Evolutionary conservation across 805 yeast genomes (phyloP).

Genomic region (Lipomyces starkeyi): DNA sequence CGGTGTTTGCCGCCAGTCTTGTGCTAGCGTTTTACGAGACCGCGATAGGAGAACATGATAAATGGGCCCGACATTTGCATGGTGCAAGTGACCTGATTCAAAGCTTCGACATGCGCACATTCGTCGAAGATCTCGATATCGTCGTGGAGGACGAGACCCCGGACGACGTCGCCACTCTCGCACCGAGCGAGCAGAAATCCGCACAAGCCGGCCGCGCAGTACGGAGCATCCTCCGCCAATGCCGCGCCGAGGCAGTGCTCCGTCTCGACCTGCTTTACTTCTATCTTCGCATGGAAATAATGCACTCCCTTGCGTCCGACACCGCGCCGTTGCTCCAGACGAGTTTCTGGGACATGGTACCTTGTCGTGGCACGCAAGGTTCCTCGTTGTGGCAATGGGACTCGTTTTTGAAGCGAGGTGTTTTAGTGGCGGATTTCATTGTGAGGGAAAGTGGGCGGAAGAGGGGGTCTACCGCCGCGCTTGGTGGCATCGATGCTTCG

Average conservation of each 20-base stretch:
- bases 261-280: slow-evolving; percentile 22
- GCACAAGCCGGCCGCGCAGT: slow-evolving; percentile 10
- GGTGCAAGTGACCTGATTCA: slow-evolving; percentile 25
- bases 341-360: slow-evolving; percentile 17
- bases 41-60: slow-evolving; percentile 28
- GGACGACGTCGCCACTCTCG: slow-evolving; percentile 1
- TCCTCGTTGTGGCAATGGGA: slow-evolving; percentile 18
- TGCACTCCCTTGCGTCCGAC: slow-evolving; percentile 23
- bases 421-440: slow-evolving; percentile 16
- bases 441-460: slow-evolving; percentile 23
- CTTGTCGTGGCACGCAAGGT: slow-evolving; percentile 8
- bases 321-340: slow-evolving; percentile 14
- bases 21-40: slow-evolving; percentile 28
- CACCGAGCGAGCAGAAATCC: slow-evolving; percentile 5
- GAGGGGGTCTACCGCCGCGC: slow-evolving; percentile 7
- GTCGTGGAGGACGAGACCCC: neutral
- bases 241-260: slow-evolving; percentile 24
- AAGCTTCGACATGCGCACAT: slow-evolving; percentile 15
- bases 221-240: slow-evolving; percentile 7
- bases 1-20: slow-evolving; percentile 28
- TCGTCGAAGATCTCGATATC: slow-evolving; percentile 12
- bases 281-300: slow-evolving; percentile 24
- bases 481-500: neutral
- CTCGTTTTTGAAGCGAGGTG: slow-evolving; percentile 9
- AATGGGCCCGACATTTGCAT: slow-evolving; percentile 29